Base-by-base conservation (phyloP, 768 basidiomycete species). In the Pleurotus cornucopiae region DNA sequence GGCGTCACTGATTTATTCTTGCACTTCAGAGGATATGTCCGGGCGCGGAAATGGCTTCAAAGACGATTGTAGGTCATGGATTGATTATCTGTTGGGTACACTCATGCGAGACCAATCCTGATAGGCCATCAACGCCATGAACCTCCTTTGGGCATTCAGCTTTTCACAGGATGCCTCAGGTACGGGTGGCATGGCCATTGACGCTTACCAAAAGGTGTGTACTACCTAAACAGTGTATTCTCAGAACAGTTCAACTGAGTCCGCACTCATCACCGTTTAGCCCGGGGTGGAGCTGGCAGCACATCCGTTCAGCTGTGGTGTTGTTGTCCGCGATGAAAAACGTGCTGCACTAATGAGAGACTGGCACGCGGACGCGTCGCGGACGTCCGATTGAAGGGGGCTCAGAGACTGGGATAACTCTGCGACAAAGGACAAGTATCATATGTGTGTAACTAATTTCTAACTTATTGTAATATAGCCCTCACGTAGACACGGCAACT, bases 81-180 rank as follows among this genome's bases (percentile, higher is more conserved):
- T 44, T 44, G 20, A 16, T 21, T 44, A 9, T 18, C 16, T 51
- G 21, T 43, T 4, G 18, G 53, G 18, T 46, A 55, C 37, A 7
- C 20, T 25, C 23, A 16, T 23, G 4, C 45, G 26, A 37, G 41
- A 25, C 25, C 5, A 37, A 45, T 45, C 41, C 7, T 16, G 41
- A 16, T 48, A 67, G 65, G 49, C 56, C 37, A 55, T 71, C 21
- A 64, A 64, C 46, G 58, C 56, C 9, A 67, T 66, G 63, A 65
- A 62, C 45, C 62, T 71, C 6, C 16, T 71, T 5, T 71, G 69
- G 69, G 66, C 65, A 5, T 71, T 71, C 62, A 57, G 63, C 39
- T 71, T 67, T 55, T 44, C 41, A 5, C n/a, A 44, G 13, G 41
- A 44, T 44, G 41, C n/a, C 20, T 44, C 41, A 16, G 41, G 41